These are phyloP conservation scores for Solanum bulbocastanum DNA, from an alignment of 257 asterid species.

Conservation along the genomic window DNA sequence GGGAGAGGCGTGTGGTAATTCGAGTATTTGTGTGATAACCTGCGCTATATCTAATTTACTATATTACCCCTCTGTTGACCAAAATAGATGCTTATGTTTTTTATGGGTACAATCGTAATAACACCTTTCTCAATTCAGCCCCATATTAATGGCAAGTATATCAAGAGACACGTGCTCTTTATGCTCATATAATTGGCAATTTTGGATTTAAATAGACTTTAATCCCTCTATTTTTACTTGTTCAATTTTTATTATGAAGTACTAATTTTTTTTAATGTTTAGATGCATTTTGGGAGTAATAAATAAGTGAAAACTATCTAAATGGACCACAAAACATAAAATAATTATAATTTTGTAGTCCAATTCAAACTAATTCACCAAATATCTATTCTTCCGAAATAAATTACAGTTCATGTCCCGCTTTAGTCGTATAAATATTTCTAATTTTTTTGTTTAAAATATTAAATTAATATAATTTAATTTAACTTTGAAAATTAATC, in stretches of 20 bases:
- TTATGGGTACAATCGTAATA: background rate
- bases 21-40: slow-evolving; percentile 4
- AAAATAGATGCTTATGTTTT: background rate
- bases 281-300: background rate
- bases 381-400: no score
- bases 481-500: no score
- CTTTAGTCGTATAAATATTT: no score
- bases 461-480: no score
- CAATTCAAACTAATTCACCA: no score
- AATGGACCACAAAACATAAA: no score
- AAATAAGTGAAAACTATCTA: background rate
- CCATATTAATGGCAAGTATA: background rate
- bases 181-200: background rate
- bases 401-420: no score
- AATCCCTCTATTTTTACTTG: background rate
- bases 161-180: background rate
- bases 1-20: slow-evolving; percentile 8
- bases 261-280: background rate
- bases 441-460: no score
- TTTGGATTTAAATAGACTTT: background rate
- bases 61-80: background rate
- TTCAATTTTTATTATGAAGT: background rate
- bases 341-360: no score
- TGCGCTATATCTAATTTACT: background rate
- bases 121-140: background rate